Evolutionary conservation across 768 basidiomycete species (phyloP).

Genomic region (Botryobasidium botryosum): DNA sequence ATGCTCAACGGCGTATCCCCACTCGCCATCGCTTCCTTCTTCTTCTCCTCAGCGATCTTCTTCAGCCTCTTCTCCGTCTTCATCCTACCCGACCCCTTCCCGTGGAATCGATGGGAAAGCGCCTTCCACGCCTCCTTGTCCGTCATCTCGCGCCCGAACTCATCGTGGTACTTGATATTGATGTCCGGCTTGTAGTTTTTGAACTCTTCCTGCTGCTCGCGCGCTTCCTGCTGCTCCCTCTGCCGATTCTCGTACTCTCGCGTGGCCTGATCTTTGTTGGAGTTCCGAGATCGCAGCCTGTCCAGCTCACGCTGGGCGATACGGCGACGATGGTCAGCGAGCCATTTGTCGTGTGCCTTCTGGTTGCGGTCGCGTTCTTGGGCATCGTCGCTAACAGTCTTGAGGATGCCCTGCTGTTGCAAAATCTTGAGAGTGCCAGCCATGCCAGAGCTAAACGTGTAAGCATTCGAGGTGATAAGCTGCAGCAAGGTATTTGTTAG

Average conservation of each 20-base stretch:
- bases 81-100: conserved; percentile 90
- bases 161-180: conserved; percentile 92
- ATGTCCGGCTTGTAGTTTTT: conserved; percentile 94
- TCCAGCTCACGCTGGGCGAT: conserved; percentile 70
- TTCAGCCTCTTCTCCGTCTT: conserved; percentile 94
- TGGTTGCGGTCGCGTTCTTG: conserved; percentile 67
- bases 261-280: conserved; percentile 79
- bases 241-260: conserved; percentile 88
- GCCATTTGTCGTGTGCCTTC: conserved; percentile 74
- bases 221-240: conserved; percentile 82
- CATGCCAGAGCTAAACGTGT: conserved; percentile 69
- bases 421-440: conserved; percentile 79
- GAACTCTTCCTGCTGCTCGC: conserved; percentile 64
- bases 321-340: conserved; percentile 65
- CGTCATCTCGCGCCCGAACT: conserved; percentile 74
- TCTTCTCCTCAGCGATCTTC: conserved; percentile 95
- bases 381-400: conserved; percentile 43
- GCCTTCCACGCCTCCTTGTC: conserved; percentile 99
- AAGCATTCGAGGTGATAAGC: conserved; percentile 57
- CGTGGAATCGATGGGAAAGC: conserved; percentile 94
- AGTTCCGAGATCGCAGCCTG: conserved; percentile 54
- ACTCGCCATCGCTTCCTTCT: conserved; percentile 82
- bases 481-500: conserved; percentile 8
- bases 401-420: conserved; percentile 79
- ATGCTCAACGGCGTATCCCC: conserved; percentile 93